Evolutionary conservation across 1,284 basidiomycete genomes (phyloP), one percentile per base, ranked within the genome.

Genomic region (Austroboletus novae-zelandiae): DNA sequence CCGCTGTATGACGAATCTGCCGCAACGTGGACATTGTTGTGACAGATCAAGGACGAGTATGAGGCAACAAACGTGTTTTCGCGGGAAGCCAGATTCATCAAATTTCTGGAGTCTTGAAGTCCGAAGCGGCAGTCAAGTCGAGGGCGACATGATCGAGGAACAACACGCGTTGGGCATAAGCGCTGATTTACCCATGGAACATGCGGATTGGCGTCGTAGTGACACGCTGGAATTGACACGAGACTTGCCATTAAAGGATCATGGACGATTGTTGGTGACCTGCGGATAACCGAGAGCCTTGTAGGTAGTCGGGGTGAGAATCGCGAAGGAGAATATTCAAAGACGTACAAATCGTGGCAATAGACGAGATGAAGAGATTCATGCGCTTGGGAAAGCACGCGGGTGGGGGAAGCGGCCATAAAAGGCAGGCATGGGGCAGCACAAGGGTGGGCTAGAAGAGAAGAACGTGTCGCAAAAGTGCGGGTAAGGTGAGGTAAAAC

Each of bases 1-100:
- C 71, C 62, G 67, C 68, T 67, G 72, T 74, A 80, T 78, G 75
- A 70, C 77, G 71, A 75, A 76, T 75, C 72, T 73, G 77, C 73
- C 76, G 82, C 86, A 88, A 88, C 85, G 86, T 86, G 86, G 76
- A 71, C 72, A 67, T 74, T 72, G 76, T 77, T 62, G 62, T 62
- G 78, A 81, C 76, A 77, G 82, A 83, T 81, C 81, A 80, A 80
- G 77, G 52, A 73, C 75, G 79, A 77, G 77, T 76, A 76, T 73
- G 77, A 74, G 70, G 73, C 71, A 66, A 75, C 71, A 74, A 86
- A 86, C 84, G 83, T 87, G 86, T 77, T 74, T 71, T 70, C 72
- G 68, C 66, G 71, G 79, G 80, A 83, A 83, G 77, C 70, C 71
- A 79, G 72, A 73, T 75, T 74, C 59, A 72, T 74, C 69, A 71